Evolutionary conservation across 306 rosid genomes (phyloP), one percentile per base, ranked within the genome.

Genomic region (Castanea sativa): DNA sequence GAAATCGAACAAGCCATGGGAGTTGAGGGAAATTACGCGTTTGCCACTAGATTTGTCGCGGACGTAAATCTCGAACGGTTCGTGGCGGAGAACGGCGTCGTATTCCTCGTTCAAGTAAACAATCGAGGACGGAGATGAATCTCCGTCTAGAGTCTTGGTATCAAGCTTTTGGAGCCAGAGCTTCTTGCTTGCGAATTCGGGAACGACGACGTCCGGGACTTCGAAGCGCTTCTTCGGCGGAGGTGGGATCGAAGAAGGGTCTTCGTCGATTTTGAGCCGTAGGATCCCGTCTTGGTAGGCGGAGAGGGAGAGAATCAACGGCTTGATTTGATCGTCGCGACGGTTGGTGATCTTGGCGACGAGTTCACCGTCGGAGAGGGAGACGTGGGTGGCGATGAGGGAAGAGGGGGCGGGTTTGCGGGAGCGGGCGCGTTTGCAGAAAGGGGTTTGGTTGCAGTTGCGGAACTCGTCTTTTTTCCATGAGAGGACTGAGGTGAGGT

Each of bases 401-500:
- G 94, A 65, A 85, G 77, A 91, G 49, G 73, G 86, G 52, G 86
- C 89, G 1, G 96, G 92, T 8, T 81, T 82, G 70, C 91, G 94
- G 69, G 92, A 75, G 33, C 97, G 94, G 33, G 97, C 98, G 70
- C 90, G 92, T 74, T 93, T 91, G 89, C 99, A 95, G 83, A 95
- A 95, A 55, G 99, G 99, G 83, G 97, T 90, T 59, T 95, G 94
- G 77, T 93, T 73, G 71, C 99, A 95, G 92, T 75, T 91, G 55
- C 98, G 76, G 89, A 95, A 95, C 82, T 95, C 98, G 0, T 93
- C 97, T 73, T 86, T 93, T 79, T 93, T 95, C 99, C 99, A 95
- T 1, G 97, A 85, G 83, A 86, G 55, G 43, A 91, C 96, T 74
- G 73, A 64, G 81, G 45, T 73, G 5, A 84, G 78, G 71, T 81